Conservation (phyloP, 257 asterid species). For the Forsythia suspensa region DNA sequence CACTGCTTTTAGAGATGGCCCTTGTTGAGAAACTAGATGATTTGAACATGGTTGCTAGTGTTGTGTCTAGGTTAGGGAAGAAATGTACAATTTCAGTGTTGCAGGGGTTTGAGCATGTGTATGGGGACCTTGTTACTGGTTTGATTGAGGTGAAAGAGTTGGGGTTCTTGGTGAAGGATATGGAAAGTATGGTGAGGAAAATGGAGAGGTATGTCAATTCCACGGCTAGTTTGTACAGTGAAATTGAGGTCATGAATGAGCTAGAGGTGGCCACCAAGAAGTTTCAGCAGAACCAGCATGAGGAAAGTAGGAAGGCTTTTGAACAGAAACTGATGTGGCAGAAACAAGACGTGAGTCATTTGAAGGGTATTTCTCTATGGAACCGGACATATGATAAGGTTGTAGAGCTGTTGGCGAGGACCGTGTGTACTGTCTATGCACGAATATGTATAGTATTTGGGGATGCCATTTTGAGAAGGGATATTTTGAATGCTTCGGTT, state of each 20-base stretch:
- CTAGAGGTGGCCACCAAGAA: slow-evolving; percentile 75
- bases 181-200: slow-evolving; percentile 80
- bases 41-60: slow-evolving; percentile 69
- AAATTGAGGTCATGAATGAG: slow-evolving; percentile 79
- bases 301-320: slow-evolving; percentile 70
- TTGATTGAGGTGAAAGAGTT: slow-evolving; percentile 66
- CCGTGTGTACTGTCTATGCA: slow-evolving; percentile 72
- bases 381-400: slow-evolving; percentile 79
- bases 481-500: slow-evolving; percentile 18
- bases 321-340: slow-evolving; percentile 91
- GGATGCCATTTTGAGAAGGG: slow-evolving; percentile 25
- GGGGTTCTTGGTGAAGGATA: slow-evolving; percentile 88
- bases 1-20: slow-evolving; percentile 63
- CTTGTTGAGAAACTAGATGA: slow-evolving; percentile 80
- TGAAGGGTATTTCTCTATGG: slow-evolving; percentile 86
- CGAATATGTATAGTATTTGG: slow-evolving; percentile 56
- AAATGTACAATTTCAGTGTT: slow-evolving; percentile 80
- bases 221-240: slow-evolving; percentile 57
- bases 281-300: slow-evolving; percentile 75
- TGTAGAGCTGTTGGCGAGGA: slow-evolving; percentile 76
- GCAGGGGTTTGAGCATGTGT: slow-evolving; percentile 96
- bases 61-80: slow-evolving; percentile 87
- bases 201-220: slow-evolving; percentile 75
- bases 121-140: slow-evolving; percentile 73
- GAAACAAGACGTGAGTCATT: slow-evolving; percentile 79